Base-by-base conservation (phyloP, 805 yeast genomes). In the Saccharomyces mikatae region DNA sequence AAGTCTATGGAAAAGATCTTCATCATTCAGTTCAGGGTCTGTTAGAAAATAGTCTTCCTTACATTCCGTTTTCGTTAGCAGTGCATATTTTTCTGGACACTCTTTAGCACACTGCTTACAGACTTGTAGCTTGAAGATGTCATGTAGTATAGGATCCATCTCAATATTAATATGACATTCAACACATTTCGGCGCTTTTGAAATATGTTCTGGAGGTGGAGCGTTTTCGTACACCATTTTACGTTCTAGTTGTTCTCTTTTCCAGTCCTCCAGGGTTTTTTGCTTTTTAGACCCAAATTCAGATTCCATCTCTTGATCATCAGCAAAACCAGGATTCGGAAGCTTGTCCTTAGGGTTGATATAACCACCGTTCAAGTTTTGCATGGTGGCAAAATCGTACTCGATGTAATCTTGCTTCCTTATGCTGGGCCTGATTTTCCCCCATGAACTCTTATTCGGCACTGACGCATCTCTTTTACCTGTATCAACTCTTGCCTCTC, bases 1-100 rank as follows among this genome's bases (percentile, higher is more conserved):
- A 56, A 92, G 73, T 58, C 94, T 80, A 10, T 86, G 86, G 56
- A 94, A 74, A 26, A 91, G 70, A 1, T 69, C 74, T 5, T 70
- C 71, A 67, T 94, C 99, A 52, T 80, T 78, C 47, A 94, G 76
- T 67, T 94, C 99, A 0, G 97, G 94, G 50, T 94, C 99, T 0
- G 99, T 94, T 29, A 94, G 69, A 46, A 94, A 78, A 68, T 94
- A 94, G 71, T 94, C 99, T 61, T 87, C 92, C 46, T 83, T 80
- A 69, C 97, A 90, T 71, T 94, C 99, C 0, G 99, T 94, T 71
- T 94, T 94, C 6, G 99, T 94, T 51, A 94, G 71, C 22, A 94
- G 70, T 0, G 98, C 81, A 68, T 92, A 94, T 64, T 94, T 94
- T 44, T 94, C 96, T 0, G 97, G 96, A 24, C 72, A 71, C 55